Percentiles rank a stretch among this genome's conserved stretches.
phyloP scores from a whole-genome alignment of 1,284 basidiomycete genomes.

The Salmacisia buchloeana region DNA sequence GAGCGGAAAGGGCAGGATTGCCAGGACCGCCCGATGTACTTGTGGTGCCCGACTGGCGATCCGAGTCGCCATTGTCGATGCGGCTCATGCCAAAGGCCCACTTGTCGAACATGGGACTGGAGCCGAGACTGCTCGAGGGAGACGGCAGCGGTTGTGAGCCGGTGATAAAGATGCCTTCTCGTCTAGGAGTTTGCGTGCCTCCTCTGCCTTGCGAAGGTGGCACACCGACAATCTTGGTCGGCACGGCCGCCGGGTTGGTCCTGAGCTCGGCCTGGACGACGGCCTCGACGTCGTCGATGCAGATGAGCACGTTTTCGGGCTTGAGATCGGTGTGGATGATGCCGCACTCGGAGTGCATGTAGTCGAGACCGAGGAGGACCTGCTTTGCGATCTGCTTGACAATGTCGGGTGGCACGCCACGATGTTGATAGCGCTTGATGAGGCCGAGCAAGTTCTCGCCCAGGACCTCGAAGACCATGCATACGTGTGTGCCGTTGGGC shows the following conservation, averaged over 20 bases:
- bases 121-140: slow-evolving; percentile 68
- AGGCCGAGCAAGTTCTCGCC: slow-evolving; percentile 96
- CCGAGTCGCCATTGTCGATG: slow-evolving; percentile 52
- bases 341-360: slow-evolving; percentile 93
- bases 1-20: not conserved
- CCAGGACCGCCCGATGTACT: not conserved
- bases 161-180: slow-evolving; percentile 82
- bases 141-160: slow-evolving; percentile 84
- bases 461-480: slow-evolving; percentile 99
- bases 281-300: slow-evolving; percentile 91
- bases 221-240: slow-evolving; percentile 79
- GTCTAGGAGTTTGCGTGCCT: slow-evolving; percentile 92
- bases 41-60: not conserved
- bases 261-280: slow-evolving; percentile 84
- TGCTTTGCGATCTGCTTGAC: slow-evolving; percentile 97
- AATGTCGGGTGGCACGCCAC: slow-evolving; percentile 86
- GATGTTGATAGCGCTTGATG: slow-evolving; percentile 92
- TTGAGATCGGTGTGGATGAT: slow-evolving; percentile 82
- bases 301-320: slow-evolving; percentile 95
- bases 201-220: slow-evolving; percentile 89
- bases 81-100: slow-evolving; percentile 86
- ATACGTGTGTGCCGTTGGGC: slow-evolving; percentile 93
- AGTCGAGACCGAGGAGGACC: slow-evolving; percentile 87
- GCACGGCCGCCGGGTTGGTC: slow-evolving; percentile 59
- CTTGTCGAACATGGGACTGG: slow-evolving; percentile 77